A percentile compares a stretch with the other conserved stretches of the same genome.
Evolutionary conservation across 345 rosid species (phyloP).

Genomic region (Heritiera littoralis): DNA sequence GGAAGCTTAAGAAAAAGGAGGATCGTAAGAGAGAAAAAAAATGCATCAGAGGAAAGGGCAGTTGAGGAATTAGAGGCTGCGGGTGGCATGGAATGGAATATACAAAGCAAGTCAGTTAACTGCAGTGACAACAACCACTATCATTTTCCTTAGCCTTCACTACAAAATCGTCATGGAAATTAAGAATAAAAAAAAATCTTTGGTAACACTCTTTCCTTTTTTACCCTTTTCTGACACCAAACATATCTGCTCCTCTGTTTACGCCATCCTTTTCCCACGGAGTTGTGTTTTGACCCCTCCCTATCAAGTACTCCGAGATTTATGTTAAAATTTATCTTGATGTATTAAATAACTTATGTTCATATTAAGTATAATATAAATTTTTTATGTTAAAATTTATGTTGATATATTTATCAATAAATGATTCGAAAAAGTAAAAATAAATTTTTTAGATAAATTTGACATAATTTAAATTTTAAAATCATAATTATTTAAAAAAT

Average conservation of each 20-base stretch:
- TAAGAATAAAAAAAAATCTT: conserved; percentile 27
- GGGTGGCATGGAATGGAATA: conserved; percentile 13
- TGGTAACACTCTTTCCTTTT: conserved; percentile 52
- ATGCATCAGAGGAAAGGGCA: conserved; percentile 38
- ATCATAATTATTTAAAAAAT: too few relatives aligned
- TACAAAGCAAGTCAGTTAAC: conserved; percentile 33
- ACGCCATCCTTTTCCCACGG: neutral
- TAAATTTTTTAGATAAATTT: too few relatives aligned
- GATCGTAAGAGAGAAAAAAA: conserved; percentile 16
- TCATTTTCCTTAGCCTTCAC: conserved; percentile 77
- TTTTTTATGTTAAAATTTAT: too few relatives aligned
- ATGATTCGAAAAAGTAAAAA: too few relatives aligned
- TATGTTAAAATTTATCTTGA: too few relatives aligned
- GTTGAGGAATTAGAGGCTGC: conserved; percentile 39
- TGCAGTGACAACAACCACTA: conserved; percentile 58
- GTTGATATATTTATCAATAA: too few relatives aligned
- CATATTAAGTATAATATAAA: too few relatives aligned
- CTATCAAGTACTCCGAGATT: too few relatives aligned
- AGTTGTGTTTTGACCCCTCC: neutral
- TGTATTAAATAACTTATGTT: too few relatives aligned
- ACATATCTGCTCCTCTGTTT: conserved; percentile 15
- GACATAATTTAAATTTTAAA: too few relatives aligned
- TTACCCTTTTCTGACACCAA: conserved; percentile 28
- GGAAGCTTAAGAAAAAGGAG: conserved; percentile 4
- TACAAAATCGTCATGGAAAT: conserved; percentile 21